A percentile compares a stretch with the other conserved stretches of the same genome.
Evolutionary conservation across 495 filamentous ascomycete species (phyloP).

Genomic region (Penicillium cinerascens): DNA sequence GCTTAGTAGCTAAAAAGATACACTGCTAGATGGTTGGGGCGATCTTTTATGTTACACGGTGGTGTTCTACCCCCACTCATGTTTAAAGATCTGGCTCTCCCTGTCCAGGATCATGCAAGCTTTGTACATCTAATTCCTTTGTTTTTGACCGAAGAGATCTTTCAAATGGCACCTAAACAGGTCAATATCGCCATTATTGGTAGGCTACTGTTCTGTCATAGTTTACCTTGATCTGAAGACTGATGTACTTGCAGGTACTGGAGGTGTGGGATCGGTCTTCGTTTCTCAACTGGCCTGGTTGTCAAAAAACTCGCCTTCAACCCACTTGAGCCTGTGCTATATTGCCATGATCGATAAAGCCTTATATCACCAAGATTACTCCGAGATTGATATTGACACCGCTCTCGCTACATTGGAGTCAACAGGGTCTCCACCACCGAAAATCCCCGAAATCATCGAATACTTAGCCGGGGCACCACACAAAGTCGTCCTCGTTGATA

Average conservation of each 20-base stretch:
- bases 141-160: too few relatives aligned
- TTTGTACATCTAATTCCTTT: not conserved
- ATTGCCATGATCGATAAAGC: conserved; percentile 6
- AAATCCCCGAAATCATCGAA: conserved; percentile 57
- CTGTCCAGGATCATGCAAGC: not conserved
- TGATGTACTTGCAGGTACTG: conserved; percentile 58
- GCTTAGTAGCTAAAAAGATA: not conserved
- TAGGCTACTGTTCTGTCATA: not conserved
- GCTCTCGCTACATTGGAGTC: conserved; percentile 4
- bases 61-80: not conserved
- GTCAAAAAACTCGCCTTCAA: conserved; percentile 47
- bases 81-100: not conserved
- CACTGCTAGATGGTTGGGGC: not conserved
- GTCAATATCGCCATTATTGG: not conserved
- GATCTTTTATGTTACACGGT: not conserved
- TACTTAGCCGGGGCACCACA: conserved; percentile 67
- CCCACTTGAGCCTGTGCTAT: conserved; percentile 34
- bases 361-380: conserved; percentile 5
- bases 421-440: conserved; percentile 51
- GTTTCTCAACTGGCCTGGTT: conserved; percentile 71
- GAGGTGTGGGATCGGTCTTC: conserved; percentile 90
- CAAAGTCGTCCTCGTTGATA: conserved; percentile 78
- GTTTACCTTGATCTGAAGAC: not conserved
- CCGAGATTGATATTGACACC: conserved; percentile 3
- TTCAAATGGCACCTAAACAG: not conserved